A percentile compares a stretch with the other conserved stretches of the same genome.
Evolutionary conservation across 1,284 basidiomycete species (phyloP).

Genomic region (Ganoderma leucocontextum): DNA sequence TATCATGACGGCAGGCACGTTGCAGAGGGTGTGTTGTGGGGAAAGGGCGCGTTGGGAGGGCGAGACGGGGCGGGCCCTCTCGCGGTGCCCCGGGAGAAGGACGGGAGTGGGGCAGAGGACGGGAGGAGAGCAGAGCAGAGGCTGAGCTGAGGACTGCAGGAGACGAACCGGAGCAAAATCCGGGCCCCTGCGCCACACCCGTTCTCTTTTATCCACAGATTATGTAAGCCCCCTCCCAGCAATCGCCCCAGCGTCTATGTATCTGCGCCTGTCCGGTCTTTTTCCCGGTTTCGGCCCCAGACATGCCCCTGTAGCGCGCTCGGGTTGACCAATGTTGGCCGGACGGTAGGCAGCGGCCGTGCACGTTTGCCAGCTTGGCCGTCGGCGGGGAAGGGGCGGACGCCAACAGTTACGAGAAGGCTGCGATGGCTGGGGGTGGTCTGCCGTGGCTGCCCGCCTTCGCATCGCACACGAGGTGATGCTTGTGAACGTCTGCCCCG

Average conservation of each 20-base stretch:
- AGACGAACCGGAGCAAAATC: slow-evolving; percentile 39
- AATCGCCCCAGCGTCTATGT: slow-evolving; percentile 23
- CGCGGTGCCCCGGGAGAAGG: slow-evolving; percentile 38
- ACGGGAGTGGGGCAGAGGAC: slow-evolving; percentile 20
- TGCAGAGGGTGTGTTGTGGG: slow-evolving; percentile 27
- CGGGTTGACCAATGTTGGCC: neutral
- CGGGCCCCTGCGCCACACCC: slow-evolving; percentile 30
- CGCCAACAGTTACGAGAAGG: slow-evolving; percentile 25
- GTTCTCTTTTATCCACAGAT: slow-evolving; percentile 33
- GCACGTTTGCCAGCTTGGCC: neutral
- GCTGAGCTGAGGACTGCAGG: slow-evolving; percentile 25
- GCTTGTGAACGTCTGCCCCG: slow-evolving; percentile 28
- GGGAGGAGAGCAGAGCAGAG: slow-evolving; percentile 27
- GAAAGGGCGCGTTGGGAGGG: slow-evolving; percentile 32
- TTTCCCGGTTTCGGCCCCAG: slow-evolving; percentile 14
- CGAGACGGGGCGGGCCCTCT: slow-evolving; percentile 43
- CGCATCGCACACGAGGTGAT: slow-evolving; percentile 40
- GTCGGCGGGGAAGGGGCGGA: neutral
- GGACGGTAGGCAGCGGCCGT: neutral
- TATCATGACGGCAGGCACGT: slow-evolving; percentile 45
- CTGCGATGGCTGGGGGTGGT: slow-evolving; percentile 14
- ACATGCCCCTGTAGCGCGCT: neutral
- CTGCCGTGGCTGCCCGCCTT: slow-evolving; percentile 30
- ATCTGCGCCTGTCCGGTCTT: neutral
- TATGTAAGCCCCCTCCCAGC: slow-evolving; percentile 28